Evolutionary conservation across 2,329 filamentous ascomycete genomes (phyloP).

Genomic region (Penicillium griseofulvum): DNA sequence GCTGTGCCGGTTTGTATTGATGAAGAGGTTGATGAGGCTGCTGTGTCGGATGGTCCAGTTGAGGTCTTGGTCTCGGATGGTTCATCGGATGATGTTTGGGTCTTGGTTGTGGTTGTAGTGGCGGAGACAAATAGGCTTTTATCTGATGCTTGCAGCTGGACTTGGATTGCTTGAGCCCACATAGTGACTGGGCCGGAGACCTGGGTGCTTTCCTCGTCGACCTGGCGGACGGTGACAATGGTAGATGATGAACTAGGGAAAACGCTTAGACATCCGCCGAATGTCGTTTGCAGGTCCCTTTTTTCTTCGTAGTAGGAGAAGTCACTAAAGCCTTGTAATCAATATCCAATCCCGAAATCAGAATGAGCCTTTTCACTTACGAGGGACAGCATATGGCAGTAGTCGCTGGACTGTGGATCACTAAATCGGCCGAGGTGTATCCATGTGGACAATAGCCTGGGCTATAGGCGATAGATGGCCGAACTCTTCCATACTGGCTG

Average conservation of each 20-base stretch:
- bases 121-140: background rate
- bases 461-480: constrained; percentile 17
- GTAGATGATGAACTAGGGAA: background rate
- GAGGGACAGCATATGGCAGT: constrained; percentile 28
- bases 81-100: background rate
- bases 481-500: constrained; percentile 12
- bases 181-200: constrained; percentile 27
- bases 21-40: background rate
- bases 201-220: constrained; percentile 7
- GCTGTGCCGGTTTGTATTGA: background rate
- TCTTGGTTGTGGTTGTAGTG: background rate
- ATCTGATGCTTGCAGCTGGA: background rate
- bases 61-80: background rate
- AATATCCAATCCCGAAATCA: background rate
- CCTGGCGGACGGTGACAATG: constrained; percentile 7
- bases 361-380: background rate
- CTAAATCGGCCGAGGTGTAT: constrained; percentile 23
- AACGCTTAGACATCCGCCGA: background rate
- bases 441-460: constrained; percentile 28
- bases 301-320: background rate
- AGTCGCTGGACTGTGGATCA: constrained; percentile 14
- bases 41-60: background rate
- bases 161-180: constrained; percentile 26
- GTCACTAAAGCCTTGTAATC: background rate
- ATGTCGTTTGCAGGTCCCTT: background rate